phyloP scores from a whole-genome alignment of 257 asterid genomes.

The Salvia rosmarinus region DNA sequence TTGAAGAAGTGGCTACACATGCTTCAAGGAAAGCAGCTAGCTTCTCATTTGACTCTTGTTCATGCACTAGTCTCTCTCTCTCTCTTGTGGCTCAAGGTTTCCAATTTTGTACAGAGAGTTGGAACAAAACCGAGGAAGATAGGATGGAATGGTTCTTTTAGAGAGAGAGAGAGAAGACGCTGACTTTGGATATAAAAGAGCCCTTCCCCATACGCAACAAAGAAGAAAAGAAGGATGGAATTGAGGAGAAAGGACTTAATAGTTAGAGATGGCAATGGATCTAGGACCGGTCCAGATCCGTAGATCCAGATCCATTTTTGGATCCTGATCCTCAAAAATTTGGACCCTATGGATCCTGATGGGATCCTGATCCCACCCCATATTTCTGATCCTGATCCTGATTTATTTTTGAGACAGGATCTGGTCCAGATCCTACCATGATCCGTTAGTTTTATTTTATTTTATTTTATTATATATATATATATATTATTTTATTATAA shows the following conservation, averaged over 20 bases:
- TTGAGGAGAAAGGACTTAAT: conserved; percentile 33
- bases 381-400: too few relatives aligned
- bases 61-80: conserved; percentile 20
- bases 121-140: conserved; percentile 24
- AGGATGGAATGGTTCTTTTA: conserved; percentile 29
- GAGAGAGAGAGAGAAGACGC: conserved; percentile 41
- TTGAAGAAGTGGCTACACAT: conserved; percentile 35
- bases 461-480: too few relatives aligned
- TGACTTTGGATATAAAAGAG: conserved; percentile 70
- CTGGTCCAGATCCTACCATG: too few relatives aligned
- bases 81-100: not conserved
- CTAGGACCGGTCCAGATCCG: too few relatives aligned
- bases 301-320: too few relatives aligned
- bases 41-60: conserved; percentile 24
- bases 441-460: too few relatives aligned
- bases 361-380: too few relatives aligned
- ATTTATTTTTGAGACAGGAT: too few relatives aligned
- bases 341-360: too few relatives aligned
- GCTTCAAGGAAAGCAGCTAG: not conserved
- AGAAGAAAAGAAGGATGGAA: conserved; percentile 36
- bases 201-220: conserved; percentile 51
- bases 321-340: too few relatives aligned
- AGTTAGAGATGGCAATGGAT: too few relatives aligned
- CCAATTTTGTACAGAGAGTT: conserved; percentile 3
- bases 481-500: too few relatives aligned